These are phyloP conservation scores for Aspergillus egyptiacus DNA, from an alignment of 495 filamentous ascomycete species.

Conservation along the genomic window DNA sequence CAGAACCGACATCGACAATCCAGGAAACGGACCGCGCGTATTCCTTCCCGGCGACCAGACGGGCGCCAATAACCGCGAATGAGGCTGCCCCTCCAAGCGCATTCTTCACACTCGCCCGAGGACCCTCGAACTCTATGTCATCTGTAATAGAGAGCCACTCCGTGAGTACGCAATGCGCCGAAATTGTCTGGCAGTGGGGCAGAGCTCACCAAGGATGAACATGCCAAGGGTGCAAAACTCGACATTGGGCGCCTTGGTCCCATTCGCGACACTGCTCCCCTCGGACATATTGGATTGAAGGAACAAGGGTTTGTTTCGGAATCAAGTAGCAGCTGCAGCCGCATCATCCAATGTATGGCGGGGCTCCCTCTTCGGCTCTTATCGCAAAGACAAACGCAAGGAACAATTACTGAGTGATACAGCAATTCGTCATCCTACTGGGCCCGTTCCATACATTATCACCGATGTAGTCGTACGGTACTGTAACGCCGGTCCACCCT, in stretches of 20 bases:
- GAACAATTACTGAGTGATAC: constrained; percentile 13
- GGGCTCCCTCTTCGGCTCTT: constrained; percentile 4
- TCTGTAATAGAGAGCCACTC: constrained; percentile 45
- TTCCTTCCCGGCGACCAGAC: constrained; percentile 61
- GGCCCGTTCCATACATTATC: not conserved
- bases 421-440: constrained; percentile 12
- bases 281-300: constrained; percentile 15
- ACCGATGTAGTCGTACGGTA: constrained; percentile 11
- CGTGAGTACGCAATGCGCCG: constrained; percentile 20
- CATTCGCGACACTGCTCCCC: not conserved
- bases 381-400: constrained; percentile 4
- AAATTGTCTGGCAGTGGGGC: not conserved
- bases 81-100: constrained; percentile 82
- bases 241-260: constrained; percentile 28
- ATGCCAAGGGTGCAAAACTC: constrained; percentile 89
- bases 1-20: constrained; percentile 84
- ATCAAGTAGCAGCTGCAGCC: constrained; percentile 2
- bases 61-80: constrained; percentile 81
- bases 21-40: constrained; percentile 62
- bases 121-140: constrained; percentile 71
- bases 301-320: no score
- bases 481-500: constrained; percentile 18
- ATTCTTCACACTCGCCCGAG: constrained; percentile 54
- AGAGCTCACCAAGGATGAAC: constrained; percentile 81
- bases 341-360: not conserved